A percentile compares a stretch with the other conserved stretches of the same genome.
Evolutionary conservation across 2,329 filamentous ascomycete species (phyloP).

Genomic region (Apiospora phragmitis): DNA sequence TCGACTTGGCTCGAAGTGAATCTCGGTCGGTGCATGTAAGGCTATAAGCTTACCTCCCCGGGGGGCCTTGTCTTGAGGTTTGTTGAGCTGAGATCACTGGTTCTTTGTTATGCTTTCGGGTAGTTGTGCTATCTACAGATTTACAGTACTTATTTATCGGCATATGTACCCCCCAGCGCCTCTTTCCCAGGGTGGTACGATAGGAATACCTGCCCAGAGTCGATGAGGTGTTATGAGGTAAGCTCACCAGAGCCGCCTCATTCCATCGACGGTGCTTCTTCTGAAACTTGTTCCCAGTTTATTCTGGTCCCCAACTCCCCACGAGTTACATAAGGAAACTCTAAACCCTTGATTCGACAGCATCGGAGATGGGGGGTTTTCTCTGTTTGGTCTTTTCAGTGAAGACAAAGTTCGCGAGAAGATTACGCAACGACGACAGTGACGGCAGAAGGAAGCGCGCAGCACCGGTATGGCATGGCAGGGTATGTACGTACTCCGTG

Average conservation of each 20-base stretch:
- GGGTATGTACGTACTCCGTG: not conserved
- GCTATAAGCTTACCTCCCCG: not conserved
- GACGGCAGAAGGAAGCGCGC: not conserved
- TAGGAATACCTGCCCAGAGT: not conserved
- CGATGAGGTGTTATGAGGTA: conserved; percentile 5
- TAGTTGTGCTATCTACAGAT: not conserved
- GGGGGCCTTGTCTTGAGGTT: not conserved
- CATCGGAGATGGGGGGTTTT: not conserved
- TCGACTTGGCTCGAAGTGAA: not conserved
- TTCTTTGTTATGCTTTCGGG: not conserved
- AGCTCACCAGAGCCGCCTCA: conserved; percentile 5
- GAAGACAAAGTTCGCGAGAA: not conserved
- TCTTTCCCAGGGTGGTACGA: not conserved
- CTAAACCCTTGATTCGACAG: conserved; percentile 2
- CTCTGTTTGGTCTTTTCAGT: not conserved
- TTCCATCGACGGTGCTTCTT: conserved; percentile 1
- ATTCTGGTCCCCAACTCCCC: not conserved
- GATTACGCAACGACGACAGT: not conserved
- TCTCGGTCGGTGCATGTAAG: not conserved
- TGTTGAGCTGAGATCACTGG: not conserved
- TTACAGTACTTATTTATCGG: not conserved
- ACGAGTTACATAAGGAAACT: conserved; percentile 6
- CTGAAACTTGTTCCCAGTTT: conserved; percentile 8
- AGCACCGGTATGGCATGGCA: not conserved
- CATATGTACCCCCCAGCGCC: not conserved